Percentiles rank a stretch among this genome's conserved stretches.
Evolutionary conservation across 2,329 filamentous ascomycete genomes (phyloP).

Genomic region (Aspergillus intermedius): DNA sequence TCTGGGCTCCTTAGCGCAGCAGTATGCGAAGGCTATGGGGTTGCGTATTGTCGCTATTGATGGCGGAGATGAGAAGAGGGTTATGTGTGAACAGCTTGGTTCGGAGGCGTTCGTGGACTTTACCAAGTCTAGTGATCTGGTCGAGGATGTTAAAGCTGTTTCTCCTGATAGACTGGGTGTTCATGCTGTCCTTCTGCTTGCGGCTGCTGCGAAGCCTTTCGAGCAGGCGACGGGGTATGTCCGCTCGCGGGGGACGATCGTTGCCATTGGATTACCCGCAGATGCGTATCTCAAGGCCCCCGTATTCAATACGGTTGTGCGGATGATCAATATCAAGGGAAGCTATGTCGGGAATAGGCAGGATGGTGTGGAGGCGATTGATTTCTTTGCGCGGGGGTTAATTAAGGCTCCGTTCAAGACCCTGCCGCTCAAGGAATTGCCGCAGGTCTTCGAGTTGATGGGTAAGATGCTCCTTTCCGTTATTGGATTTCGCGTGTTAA

Average conservation of each 20-base stretch:
- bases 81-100: conserved; percentile 61
- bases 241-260: conserved; percentile 66
- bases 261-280: conserved; percentile 84
- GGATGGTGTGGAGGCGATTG: conserved; percentile 80
- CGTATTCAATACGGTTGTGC: conserved; percentile 81
- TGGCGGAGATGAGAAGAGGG: conserved; percentile 70
- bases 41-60: conserved; percentile 76
- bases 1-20: conserved; percentile 69
- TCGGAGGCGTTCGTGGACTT: conserved; percentile 73
- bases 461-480: conserved; percentile 1
- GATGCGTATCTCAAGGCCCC: conserved; percentile 73
- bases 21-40: conserved; percentile 90
- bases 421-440: conserved; percentile 69
- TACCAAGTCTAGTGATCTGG: conserved; percentile 63
- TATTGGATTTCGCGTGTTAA: no score
- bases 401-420: conserved; percentile 81
- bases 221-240: conserved; percentile 89
- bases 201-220: conserved; percentile 86
- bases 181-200: conserved; percentile 79
- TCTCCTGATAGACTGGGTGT: conserved; percentile 77
- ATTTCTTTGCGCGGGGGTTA: conserved; percentile 62
- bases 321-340: conserved; percentile 89
- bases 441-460: conserved; percentile 69
- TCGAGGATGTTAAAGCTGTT: conserved; percentile 74
- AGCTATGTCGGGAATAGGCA: conserved; percentile 90